Evolutionary conservation across 352 stramenopile species (phyloP), one percentile per base, ranked within the genome.

Genomic region (Phytophthora colocasiae): DNA sequence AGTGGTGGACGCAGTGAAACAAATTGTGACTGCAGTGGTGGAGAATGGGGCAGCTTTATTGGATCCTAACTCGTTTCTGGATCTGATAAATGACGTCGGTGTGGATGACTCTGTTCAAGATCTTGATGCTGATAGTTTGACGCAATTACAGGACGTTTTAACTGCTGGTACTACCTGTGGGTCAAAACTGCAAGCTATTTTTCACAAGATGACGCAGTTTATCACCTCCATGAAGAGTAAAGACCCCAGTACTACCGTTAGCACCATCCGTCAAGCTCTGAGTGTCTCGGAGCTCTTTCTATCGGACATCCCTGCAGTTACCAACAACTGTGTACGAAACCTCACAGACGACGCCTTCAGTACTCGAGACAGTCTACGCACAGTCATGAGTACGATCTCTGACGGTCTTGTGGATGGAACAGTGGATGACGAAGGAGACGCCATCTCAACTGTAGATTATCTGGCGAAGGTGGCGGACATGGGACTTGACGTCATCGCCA

Each of bases 231-330:
- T 81, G 44, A 87, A 85, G 55, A 45, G 44, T 12, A 29, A 50
- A 2, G 56, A 69, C 9, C 68, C 65, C 12, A 66, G 26, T 19
- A 74, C 9, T n/a, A 58, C 75, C 3, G 40, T 79, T 24, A 73
- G 72, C 15, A 40, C 49, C 2, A 81, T 87, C 53, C 78, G 76
- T 0, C 63, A 77, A 27, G 48, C 58, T 8, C 27, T 87, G n/a
- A 69, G 73, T 14, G 72, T 77, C 38, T 82, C 78, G 48, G 44
- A 81, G 14, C 40, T 87, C 5, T 75, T 87, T 34, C 43, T 88
- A 17, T 71, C 72, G 17, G 77, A 88, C 15, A 73, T 88, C n/a
- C 81, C 81, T 4, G 59, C 50, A 19, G 71, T 82, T 4, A 81
- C 74, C 4, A 65, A 71, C 29, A 71, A 69, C 32, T 90, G 81